phyloP scores from a whole-genome alignment of 2,329 filamentous ascomycete species.

The Akanthomyces dipterigenus region DNA sequence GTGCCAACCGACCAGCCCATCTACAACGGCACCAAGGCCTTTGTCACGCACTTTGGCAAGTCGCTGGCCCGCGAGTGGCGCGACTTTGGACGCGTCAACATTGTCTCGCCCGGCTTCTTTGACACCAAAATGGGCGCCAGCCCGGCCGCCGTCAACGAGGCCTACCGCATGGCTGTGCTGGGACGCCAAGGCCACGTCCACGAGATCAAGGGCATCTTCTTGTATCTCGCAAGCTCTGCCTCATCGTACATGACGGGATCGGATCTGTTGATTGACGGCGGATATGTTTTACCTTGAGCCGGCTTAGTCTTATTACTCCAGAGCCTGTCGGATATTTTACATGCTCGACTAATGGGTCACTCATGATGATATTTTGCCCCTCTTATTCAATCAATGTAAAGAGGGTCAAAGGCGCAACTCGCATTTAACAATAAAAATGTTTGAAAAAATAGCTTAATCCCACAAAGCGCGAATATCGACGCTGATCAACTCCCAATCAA shows the following conservation, averaged over 20 bases:
- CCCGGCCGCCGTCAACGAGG: slow-evolving; percentile 36
- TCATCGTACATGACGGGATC: slow-evolving; percentile 44
- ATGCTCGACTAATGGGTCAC: too few species aligned
- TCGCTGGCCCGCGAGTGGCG: slow-evolving; percentile 50
- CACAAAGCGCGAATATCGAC: too few species aligned
- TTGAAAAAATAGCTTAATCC: too few species aligned
- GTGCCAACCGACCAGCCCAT: slow-evolving; percentile 47
- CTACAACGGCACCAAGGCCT: slow-evolving; percentile 52
- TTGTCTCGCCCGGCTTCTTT: slow-evolving; percentile 31
- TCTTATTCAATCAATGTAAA: too few species aligned
- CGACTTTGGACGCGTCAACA: slow-evolving; percentile 50
- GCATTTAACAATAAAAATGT: too few species aligned
- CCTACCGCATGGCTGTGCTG: slow-evolving; percentile 38
- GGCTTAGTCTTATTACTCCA: not conserved
- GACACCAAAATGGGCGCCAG: slow-evolving; percentile 57
- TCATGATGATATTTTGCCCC: not conserved
- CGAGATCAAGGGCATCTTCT: slow-evolving; percentile 29
- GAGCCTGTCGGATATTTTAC: too few species aligned
- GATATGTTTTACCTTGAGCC: slow-evolving; percentile 24
- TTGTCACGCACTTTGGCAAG: slow-evolving; percentile 49
- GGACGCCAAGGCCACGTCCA: slow-evolving; percentile 11
- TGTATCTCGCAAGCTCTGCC: slow-evolving; percentile 47
- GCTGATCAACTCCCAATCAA: too few species aligned
- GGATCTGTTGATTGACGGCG: slow-evolving; percentile 40
- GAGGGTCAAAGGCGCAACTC: too few species aligned